These are phyloP conservation scores for Boechera stricta DNA, from an alignment of 345 rosid genomes.

Conservation along the genomic window DNA sequence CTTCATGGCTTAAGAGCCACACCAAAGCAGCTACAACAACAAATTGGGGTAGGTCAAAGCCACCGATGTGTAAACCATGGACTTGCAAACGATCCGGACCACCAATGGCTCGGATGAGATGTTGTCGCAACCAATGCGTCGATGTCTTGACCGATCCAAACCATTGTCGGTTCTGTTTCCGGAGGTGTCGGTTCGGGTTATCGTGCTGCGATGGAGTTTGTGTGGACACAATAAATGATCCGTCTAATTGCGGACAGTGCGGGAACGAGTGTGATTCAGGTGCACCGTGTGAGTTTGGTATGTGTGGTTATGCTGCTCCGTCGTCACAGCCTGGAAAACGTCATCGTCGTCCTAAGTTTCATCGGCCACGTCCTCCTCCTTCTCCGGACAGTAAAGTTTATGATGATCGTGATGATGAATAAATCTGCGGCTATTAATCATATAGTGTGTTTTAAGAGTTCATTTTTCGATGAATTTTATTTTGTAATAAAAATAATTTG, in stretches of 20 bases:
- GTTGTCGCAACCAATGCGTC: conserved; percentile 45
- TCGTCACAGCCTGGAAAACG: conserved; percentile 34
- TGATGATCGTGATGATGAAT: conserved; percentile 35
- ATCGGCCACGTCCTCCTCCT: conserved; percentile 27
- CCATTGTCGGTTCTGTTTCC: conserved; percentile 43
- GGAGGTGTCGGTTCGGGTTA: conserved; percentile 30
- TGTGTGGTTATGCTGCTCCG: conserved; percentile 47
- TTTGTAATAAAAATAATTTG: conserved; percentile 11
- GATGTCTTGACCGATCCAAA: conserved; percentile 44
- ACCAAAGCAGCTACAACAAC: conserved; percentile 14
- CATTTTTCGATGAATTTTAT: conserved; percentile 26
- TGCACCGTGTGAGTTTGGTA: conserved; percentile 46
- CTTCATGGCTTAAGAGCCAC: conserved; percentile 39
- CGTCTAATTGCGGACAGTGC: conserved; percentile 44
- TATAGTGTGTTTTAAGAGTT: conserved; percentile 22
- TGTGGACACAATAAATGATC: conserved; percentile 35
- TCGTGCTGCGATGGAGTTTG: conserved; percentile 41
- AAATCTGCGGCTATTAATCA: neutral
- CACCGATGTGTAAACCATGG: conserved; percentile 38
- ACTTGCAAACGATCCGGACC: conserved; percentile 35
- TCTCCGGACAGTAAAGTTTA: conserved; percentile 30
- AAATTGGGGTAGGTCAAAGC: conserved; percentile 23
- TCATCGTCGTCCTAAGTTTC: conserved; percentile 26
- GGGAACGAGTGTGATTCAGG: conserved; percentile 39
- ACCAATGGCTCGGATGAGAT: conserved; percentile 42